These are phyloP conservation scores for Paracoccidioides brasiliensis DNA, from an alignment of 2,329 filamentous ascomycete genomes.

Conservation along the genomic window DNA sequence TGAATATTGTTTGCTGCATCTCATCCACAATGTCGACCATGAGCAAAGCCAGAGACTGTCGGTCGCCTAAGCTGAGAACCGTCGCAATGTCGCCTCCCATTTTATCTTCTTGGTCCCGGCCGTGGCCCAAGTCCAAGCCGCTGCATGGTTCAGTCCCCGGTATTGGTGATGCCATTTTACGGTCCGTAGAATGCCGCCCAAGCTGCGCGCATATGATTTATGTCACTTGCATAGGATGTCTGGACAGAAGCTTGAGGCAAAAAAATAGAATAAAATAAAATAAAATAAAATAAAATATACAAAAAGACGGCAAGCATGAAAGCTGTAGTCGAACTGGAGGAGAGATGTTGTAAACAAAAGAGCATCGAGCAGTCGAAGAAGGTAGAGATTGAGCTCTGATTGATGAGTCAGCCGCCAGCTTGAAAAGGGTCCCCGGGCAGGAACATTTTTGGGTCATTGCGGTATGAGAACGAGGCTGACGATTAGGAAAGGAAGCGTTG, in stretches of 20 bases:
- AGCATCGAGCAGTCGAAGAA: not conserved
- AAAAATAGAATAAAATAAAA: not conserved
- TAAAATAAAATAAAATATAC: not conserved
- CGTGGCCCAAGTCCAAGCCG: not conserved
- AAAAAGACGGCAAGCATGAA: not conserved
- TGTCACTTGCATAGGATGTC: not conserved
- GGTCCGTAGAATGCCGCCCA: too few species aligned
- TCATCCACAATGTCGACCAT: slow-evolving; percentile 27
- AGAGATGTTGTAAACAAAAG: not conserved
- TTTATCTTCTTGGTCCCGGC: slow-evolving; percentile 1
- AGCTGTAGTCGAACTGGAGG: not conserved
- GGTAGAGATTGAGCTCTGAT: not conserved
- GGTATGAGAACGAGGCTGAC: too few species aligned
- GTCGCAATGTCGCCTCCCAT: slow-evolving; percentile 27
- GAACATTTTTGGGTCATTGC: too few species aligned
- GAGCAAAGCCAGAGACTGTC: slow-evolving; percentile 30
- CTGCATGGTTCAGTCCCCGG: not conserved
- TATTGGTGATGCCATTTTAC: not conserved
- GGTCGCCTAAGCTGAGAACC: slow-evolving; percentile 29
- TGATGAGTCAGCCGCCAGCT: not conserved
- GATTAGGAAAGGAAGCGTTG: too few species aligned
- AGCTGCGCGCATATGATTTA: not conserved
- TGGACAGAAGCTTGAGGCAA: not conserved
- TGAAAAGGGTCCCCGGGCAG: too few species aligned
- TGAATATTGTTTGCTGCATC: slow-evolving; percentile 28